Evolutionary conservation across 2,329 filamentous ascomycete genomes (phyloP).

Genomic region (Fusarium proliferatum): DNA sequence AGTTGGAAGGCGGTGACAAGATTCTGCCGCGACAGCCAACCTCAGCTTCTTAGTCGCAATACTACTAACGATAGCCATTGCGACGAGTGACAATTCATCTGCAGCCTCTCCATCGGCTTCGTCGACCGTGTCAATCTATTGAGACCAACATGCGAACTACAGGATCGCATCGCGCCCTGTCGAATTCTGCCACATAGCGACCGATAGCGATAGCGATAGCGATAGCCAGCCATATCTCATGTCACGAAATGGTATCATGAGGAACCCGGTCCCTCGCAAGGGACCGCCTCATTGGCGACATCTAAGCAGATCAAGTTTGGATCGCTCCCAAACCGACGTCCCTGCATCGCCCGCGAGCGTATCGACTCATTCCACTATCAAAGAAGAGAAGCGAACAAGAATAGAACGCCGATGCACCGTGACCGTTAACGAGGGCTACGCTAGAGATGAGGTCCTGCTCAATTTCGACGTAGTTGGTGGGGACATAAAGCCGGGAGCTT

Average conservation of each 20-base stretch:
- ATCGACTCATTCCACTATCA: conserved; percentile 62
- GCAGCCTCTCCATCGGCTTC: conserved; percentile 15
- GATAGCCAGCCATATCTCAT: conserved; percentile 38
- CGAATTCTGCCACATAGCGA: conserved; percentile 35
- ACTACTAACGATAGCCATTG: conserved; percentile 16
- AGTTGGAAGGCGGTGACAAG: conserved; percentile 44
- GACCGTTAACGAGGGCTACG: conserved; percentile 77
- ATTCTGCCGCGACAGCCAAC: conserved; percentile 45
- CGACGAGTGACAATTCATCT: conserved; percentile 14
- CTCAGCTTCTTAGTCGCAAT: conserved; percentile 31
- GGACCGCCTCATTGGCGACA: conserved; percentile 64
- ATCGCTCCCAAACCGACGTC: conserved; percentile 54
- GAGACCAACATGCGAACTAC: conserved; percentile 40
- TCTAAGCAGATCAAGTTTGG: conserved; percentile 60
- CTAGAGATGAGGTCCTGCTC: conserved; percentile 81
- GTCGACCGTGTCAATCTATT: conserved; percentile 19
- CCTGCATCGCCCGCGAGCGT: conserved; percentile 60
- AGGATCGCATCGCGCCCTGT: conserved; percentile 26
- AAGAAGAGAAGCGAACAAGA: conserved; percentile 49
- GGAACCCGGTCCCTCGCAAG: conserved; percentile 53
- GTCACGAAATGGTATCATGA: conserved; percentile 45
- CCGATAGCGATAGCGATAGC: conserved; percentile 27
- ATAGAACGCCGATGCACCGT: conserved; percentile 64
- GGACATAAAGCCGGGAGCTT: conserved; percentile 71
- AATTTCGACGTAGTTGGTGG: conserved; percentile 77